Base-by-base conservation (phyloP, 164 flowering plant species). In the Buxus sempervirens region DNA sequence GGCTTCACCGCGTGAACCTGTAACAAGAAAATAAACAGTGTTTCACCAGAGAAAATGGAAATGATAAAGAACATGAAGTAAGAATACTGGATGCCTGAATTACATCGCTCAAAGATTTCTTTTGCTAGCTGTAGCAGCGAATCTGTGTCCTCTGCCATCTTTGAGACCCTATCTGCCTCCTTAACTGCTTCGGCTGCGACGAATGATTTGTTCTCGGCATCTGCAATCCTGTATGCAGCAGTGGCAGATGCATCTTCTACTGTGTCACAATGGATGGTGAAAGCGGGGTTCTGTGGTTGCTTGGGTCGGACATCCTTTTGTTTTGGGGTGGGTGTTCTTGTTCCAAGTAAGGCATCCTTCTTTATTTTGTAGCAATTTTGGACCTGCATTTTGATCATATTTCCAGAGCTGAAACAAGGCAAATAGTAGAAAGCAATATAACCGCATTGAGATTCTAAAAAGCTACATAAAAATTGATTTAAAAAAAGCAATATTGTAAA, bases 151-250 rank as follows among this genome's bases (percentile, higher is more conserved):
- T 88, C 96, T 1, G 86, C 87, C 89, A 93, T 76, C 75, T 72
- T 81, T 24, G 81, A 58, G 9, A 88, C 75, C 65, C 88, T 83
- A 65, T 89, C 96, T 18, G 85, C 80, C 70, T 93, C 91, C 75
- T 82, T 85, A 20, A 85, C 86, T n/a, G 98, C 85, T 72, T 85
- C 90, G 51, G 89, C 82, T 54, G 97, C 96, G 61, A 90, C 69
- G 72, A 70, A 85, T 8, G 91, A 75, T 74, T 84, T 88, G 76
- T 81, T 83, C 70, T 93, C 97, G 13, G 96, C 96, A 24, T 87
- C 96, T 38, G 93, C 91, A 65, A 93, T 65, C 75, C 69, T 83
- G 72, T 82, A 85, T 8, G 96, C 94, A 45, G 91, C 90, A 65
- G 83, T 63, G 3, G 54, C 48, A 24, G 88, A 72, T 22, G 92